Evolutionary conservation across 257 asterid genomes (phyloP), one percentile per base, ranked within the genome.

Genomic region (Fraxinus quadrangulata): DNA sequence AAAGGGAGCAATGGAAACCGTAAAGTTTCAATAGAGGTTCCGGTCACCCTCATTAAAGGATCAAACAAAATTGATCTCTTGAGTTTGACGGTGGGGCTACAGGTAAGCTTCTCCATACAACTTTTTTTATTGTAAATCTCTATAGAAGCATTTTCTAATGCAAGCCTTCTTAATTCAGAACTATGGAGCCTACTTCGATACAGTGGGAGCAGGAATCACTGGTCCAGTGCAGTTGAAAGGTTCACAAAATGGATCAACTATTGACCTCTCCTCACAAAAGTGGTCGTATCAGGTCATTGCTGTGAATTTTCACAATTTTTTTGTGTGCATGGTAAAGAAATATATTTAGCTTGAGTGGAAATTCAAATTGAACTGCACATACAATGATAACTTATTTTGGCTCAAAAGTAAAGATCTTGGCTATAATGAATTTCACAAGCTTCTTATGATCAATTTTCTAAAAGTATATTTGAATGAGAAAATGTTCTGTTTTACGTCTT

Each of bases 41-140:
- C 98, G 3, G 17, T 91, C 75, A 85, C 85, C 87, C 89, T 94
- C 42, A 34, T 34, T 34, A 67, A 84, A 56, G 93, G 97, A 72
- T 77, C 81, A 54, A 93, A 90, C 83, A 83, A 78, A 71, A 84
- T 93, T 37, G 97, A 91, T 84, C 89, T 94, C 77, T 89, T 93
- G 88, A 93, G 97, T 79, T 80, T 85, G 81, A 91, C 96, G 26
- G 94, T 93, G 71, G 98, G 98, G 21, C 87, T 93, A 71, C 96
- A 91, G 93, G 97, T 92, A 79, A 82, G 75, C 39, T 39, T 84
- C 51, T 75, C 33, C 30, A 19, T 65, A 36, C 69, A 66, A 66
- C 54, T 10, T 71, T 14, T 14, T 8, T 3, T 23, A 6, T 21
- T 33, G 28, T 49, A 72, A 56, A 47, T 34, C 45, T 66, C 49